A percentile compares a stretch with the other conserved stretches of the same genome.
Conservation (phyloP, 2,329 filamentous ascomycete genomes). For the Diaporthe citri region DNA sequence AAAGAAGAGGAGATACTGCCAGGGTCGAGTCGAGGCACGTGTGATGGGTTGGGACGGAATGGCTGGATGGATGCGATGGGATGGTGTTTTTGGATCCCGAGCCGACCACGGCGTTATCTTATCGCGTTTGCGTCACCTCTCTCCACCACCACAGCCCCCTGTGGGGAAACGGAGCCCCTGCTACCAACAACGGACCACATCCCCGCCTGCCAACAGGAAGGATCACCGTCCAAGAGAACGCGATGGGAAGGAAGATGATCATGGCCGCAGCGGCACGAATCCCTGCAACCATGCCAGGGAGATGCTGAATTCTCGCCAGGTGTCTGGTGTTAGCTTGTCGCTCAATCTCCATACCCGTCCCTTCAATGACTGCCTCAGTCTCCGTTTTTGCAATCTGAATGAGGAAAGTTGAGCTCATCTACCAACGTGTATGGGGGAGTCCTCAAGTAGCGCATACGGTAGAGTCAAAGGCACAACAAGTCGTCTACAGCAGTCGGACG, state of each 20-base stretch:
- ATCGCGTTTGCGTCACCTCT: slow-evolving; percentile 15
- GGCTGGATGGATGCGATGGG: neutral
- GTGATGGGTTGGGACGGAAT: neutral
- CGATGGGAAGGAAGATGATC: neutral
- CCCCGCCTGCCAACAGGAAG: neutral
- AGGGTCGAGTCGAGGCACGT: neutral
- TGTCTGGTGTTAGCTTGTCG: neutral
- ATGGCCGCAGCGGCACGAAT: neutral
- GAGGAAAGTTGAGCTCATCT: neutral
- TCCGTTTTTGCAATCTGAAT: neutral
- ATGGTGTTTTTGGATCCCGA: slow-evolving; percentile 9
- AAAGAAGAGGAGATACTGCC: neutral
- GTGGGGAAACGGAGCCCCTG: neutral
- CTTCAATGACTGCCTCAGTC: neutral
- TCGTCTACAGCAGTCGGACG: neutral
- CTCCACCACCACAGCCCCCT: neutral
- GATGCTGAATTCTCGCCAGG: neutral
- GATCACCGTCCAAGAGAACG: neutral
- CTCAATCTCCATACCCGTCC: neutral
- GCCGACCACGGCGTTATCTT: neutral
- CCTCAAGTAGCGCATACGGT: neutral
- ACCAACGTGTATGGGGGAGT: too few relatives aligned
- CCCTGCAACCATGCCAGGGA: neutral
- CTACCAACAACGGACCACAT: neutral
- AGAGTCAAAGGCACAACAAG: neutral